Conservation (phyloP, 768 basidiomycete species). For the Termitomyces sp. region DNA sequence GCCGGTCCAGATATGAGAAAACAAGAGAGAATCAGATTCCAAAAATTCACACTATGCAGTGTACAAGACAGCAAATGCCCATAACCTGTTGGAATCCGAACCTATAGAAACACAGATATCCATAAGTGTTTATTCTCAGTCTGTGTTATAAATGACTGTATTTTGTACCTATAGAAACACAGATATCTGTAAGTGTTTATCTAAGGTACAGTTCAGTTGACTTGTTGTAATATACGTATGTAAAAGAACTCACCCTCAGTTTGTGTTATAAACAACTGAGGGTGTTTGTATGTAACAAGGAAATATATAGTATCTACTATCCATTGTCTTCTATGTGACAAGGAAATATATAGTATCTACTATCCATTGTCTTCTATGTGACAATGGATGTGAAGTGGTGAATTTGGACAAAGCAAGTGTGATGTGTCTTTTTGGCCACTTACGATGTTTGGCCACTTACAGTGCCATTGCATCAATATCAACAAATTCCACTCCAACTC, state of each 20-base stretch:
- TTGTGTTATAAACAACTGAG: background rate
- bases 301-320: background rate
- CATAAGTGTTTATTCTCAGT: background rate
- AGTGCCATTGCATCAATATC: too few relatives aligned
- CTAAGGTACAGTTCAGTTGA: background rate
- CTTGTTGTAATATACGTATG: background rate
- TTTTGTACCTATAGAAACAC: background rate
- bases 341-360: background rate
- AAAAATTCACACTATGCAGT: background rate
- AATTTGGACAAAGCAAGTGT: too few relatives aligned
- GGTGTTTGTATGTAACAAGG: background rate
- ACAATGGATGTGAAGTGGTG: too few relatives aligned
- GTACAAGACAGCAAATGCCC: background rate
- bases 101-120: background rate
- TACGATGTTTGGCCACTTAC: too few relatives aligned
- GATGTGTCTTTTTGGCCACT: too few relatives aligned
- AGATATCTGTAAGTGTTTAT: background rate
- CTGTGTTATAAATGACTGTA: background rate
- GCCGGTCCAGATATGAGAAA: background rate
- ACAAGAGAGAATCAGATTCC: background rate
- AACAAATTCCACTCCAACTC: too few relatives aligned
- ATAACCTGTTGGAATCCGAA: background rate
- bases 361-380: background rate
- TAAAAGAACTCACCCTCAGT: background rate
- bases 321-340: background rate